These are phyloP conservation scores for Entomortierella parvispora DNA, from an alignment of 192 early-diverging fungal genomes.

Conservation along the genomic window DNA sequence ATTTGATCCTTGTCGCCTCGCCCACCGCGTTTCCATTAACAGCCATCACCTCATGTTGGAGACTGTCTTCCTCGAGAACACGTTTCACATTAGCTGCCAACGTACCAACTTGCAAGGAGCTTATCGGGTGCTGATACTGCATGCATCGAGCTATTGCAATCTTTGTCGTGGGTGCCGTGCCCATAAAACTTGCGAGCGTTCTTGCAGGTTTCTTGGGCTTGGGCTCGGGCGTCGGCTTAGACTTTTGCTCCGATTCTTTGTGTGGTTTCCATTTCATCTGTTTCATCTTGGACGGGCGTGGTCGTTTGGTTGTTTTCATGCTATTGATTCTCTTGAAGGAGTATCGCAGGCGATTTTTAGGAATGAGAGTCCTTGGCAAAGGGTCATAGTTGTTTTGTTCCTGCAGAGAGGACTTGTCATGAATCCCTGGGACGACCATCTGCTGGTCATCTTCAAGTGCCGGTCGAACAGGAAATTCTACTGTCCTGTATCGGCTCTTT, in stretches of 20 bases:
- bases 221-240: not conserved
- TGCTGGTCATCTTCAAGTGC: no score
- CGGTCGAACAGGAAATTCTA: no score
- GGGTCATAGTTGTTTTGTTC: not conserved
- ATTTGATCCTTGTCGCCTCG: constrained; percentile 12
- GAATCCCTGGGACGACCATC: no score
- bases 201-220: not conserved
- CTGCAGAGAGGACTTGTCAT: not conserved
- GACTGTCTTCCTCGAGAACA: not conserved
- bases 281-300: constrained; percentile 7
- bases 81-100: not conserved
- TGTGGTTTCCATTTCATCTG: constrained; percentile 2
- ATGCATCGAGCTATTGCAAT: not conserved
- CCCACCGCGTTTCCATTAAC: not conserved
- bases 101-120: constrained; percentile 3
- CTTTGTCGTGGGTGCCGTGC: not conserved
- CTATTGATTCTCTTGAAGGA: constrained; percentile 8
- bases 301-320: not conserved
- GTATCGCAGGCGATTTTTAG: constrained; percentile 8
- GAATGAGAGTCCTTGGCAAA: not conserved
- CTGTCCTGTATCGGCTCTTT: no score
- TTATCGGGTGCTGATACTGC: constrained; percentile 8
- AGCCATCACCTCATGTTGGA: not conserved
- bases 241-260: not conserved
- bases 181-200: no score